Evolutionary conservation across 306 rosid genomes (phyloP).

Genomic region (Ormosia semicastrata): DNA sequence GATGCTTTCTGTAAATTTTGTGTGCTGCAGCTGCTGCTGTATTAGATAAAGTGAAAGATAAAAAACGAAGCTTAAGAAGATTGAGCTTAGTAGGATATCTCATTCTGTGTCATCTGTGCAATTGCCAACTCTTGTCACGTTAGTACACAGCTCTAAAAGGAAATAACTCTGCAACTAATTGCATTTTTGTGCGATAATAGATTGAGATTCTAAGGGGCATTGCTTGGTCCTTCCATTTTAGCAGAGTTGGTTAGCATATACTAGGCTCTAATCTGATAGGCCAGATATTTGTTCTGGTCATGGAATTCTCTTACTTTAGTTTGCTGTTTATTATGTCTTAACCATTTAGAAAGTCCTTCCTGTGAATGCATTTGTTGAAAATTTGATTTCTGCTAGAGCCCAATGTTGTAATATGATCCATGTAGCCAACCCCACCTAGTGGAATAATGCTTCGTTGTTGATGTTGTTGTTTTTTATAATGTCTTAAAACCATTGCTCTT

Average conservation of each 20-base stretch:
- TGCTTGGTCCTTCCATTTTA: neutral
- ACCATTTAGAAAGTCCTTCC: neutral
- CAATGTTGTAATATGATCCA: neutral
- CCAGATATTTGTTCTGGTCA: neutral
- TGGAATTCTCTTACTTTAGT: neutral
- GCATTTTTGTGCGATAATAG: neutral
- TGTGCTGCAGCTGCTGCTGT: neutral
- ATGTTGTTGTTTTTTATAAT: neutral
- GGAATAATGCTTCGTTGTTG: neutral
- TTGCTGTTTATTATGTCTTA: neutral
- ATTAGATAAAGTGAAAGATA: neutral
- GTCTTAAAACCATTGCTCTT: neutral
- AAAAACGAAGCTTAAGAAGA: neutral
- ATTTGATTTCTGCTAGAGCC: neutral
- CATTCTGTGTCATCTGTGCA: neutral
- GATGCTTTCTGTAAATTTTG: neutral
- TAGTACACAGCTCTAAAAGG: neutral
- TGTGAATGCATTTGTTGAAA: neutral
- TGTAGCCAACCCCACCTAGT: neutral
- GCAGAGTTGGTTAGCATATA: neutral
- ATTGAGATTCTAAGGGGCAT: constrained; percentile 3
- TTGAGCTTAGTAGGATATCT: neutral
- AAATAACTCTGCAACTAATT: neutral
- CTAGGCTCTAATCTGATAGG: neutral
- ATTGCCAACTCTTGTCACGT: neutral